These are phyloP conservation scores for Phlegmacium glaucopus DNA, from an alignment of 768 basidiomycete species.

Conservation along the genomic window DNA sequence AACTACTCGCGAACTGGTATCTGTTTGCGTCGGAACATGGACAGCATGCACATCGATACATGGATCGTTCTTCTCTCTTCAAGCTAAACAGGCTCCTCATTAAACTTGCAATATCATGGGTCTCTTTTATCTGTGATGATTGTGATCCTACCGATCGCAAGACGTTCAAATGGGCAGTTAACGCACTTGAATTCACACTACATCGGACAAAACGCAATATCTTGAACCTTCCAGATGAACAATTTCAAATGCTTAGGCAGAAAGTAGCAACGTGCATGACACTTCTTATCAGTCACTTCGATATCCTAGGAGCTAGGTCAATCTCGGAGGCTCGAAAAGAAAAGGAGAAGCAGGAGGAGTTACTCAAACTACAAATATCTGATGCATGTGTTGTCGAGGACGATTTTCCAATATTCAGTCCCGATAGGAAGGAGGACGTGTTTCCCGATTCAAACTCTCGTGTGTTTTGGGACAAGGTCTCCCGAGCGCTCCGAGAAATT, in stretches of 20 bases:
- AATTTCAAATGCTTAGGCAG: constrained; percentile 86
- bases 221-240: constrained; percentile 79
- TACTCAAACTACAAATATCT: constrained; percentile 48
- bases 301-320: constrained; percentile 93
- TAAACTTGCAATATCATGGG: constrained; percentile 94
- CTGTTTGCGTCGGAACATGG: constrained; percentile 96
- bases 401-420: constrained; percentile 35
- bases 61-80: constrained; percentile 67
- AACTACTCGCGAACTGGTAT: constrained; percentile 92
- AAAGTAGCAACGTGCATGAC: constrained; percentile 97
- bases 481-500: constrained; percentile 55
- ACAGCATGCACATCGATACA: constrained; percentile 82
- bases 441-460: constrained; percentile 66
- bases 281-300: constrained; percentile 94
- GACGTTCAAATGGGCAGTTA: constrained; percentile 98
- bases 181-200: constrained; percentile 89
- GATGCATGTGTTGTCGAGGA: constrained; percentile 43
- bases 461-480: constrained; percentile 71
- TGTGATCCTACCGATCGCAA: constrained; percentile 94
- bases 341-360: constrained; percentile 77
- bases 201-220: constrained; percentile 88
- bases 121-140: constrained; percentile 97
- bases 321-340: constrained; percentile 86
- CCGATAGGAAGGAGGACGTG: constrained; percentile 40
- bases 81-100: constrained; percentile 85